Base-by-base conservation (phyloP, 441 rosid genomes). In the Syzygium syzygioides region DNA sequence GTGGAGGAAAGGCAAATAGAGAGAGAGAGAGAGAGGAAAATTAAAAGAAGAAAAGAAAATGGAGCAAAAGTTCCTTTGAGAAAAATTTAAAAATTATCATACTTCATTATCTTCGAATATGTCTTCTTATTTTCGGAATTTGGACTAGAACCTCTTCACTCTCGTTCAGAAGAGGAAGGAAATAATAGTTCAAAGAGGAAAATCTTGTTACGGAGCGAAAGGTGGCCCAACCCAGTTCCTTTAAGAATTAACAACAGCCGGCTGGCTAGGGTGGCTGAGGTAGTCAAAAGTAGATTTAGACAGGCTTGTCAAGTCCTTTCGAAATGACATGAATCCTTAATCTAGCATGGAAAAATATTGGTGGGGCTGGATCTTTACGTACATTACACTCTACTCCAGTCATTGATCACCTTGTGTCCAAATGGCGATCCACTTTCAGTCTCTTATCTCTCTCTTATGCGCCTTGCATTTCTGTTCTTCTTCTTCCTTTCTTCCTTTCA, bases 171-270 rank as follows among this genome's bases (percentile, higher is more conserved):
- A 55, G 25, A 18, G 59, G 59, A 30, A 64, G 4, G 17, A 64
- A 20, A 64, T 60, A 13, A 60, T 1, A 26, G 7, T 3, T 26
- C 1, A 0, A 26, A 26, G 30, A 59, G 7, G 9, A 59, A 10
- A 59, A 25, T 25, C 30, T 59, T 4, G 7, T 25, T 25, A 26
- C 1, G 3, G 64, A 59, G 64, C 7, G 0, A 59, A 59, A 59
- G 30, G n/a, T 26, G 64, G 28, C 15, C 15, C 15, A 2, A 26
- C 15, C 64, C 64, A 59, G 11, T 59, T 37, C 41, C 41, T 37
- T 59, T 59, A 13, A 59, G 14, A 26, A 10, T 57, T 26, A 59
- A 59, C 11, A 11, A 59, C 25, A 59, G 15, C 30, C 4, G 12
- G 64, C 30, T 11, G 12, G 64, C 14, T 59, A 59, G 64, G 30